Evolutionary conservation across 495 filamentous ascomycete genomes (phyloP), one percentile per base, ranked within the genome.

Genomic region (Tetracladium setigerum): DNA sequence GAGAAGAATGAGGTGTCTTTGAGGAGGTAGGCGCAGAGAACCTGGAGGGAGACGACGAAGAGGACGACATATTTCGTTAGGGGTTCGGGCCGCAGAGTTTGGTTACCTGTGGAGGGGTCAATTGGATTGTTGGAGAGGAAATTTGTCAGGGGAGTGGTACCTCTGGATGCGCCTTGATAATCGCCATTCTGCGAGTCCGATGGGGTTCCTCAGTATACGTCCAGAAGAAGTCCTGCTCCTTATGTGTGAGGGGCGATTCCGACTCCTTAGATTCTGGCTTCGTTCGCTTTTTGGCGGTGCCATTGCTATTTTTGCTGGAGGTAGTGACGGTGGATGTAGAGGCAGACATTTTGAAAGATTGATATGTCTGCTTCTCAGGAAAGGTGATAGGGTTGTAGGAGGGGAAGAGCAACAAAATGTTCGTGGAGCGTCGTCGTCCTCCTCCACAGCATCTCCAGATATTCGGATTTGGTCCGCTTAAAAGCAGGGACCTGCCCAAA

Each of bases 181-280:
- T 99, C 47, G 89, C 88, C 47, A 86, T 73, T 46, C 94, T 76
- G 58, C 94, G 69, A 34, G 92, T 91, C 49, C 88, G 78, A 67
- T 99, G 94, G 36, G 94, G 94, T 67, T 99, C 94, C 68, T 99
- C 94, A 8, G 92, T 95, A 57, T 97, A 96, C 22, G 94, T 95
- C 94, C 95, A 95, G 66, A 89, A 76, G 62, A 79, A 79, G 62
- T 79, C 56, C 42, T 59, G 52, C 37, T 59, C 48, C 24, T 59
- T 52, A 30, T 50, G 41, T 37, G 46, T 35, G 12, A 53, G 18
- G 17, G 41, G 49, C 27, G 54, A 50, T 27, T 31, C 11, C 6
- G 40, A 1, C 35, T 39, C 30, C 19, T 32, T 37, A n/a, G n/a
- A n/a, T 15, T 52, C 44, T 30, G 40, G 22, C 9, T 30, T 27